A percentile compares a stretch with the other conserved stretches of the same genome.
phyloP scores from a whole-genome alignment of 2,329 filamentous ascomycete genomes.

The Setomelanomma holmii region DNA sequence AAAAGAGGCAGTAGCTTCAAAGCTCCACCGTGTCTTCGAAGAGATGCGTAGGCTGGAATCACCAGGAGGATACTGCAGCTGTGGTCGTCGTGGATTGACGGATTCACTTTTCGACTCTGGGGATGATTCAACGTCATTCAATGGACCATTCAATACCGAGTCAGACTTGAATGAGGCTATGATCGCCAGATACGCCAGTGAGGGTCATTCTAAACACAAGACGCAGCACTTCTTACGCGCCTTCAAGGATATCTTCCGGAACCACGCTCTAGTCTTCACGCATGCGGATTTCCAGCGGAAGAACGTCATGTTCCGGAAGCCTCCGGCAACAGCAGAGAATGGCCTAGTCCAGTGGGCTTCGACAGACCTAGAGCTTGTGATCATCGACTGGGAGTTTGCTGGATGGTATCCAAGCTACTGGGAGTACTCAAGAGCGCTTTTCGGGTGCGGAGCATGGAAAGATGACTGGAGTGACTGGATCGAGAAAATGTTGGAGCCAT shows the following conservation, averaged over 20 bases:
- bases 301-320: constrained; percentile 12
- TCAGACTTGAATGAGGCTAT: constrained; percentile 18
- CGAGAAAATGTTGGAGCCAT: constrained; percentile 38
- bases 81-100: constrained; percentile 15
- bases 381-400: constrained; percentile 53
- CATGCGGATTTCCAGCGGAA: constrained; percentile 20
- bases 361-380: constrained; percentile 29
- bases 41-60: constrained; percentile 20
- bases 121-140: constrained; percentile 12
- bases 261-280: constrained; percentile 13
- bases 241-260: constrained; percentile 8
- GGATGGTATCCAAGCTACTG: constrained; percentile 52
- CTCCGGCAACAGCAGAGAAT: constrained; percentile 1
- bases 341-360: constrained; percentile 7
- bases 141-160: constrained; percentile 19
- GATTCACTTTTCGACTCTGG: constrained; percentile 16
- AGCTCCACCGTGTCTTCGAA: constrained; percentile 10
- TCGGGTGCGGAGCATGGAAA: constrained; percentile 40
- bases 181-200: constrained; percentile 11
- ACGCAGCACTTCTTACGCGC: constrained; percentile 17
- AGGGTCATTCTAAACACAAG: constrained; percentile 14
- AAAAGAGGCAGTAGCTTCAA: constrained; percentile 14
- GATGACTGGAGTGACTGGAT: constrained; percentile 47
- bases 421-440: constrained; percentile 50
- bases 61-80: constrained; percentile 21